Base-by-base conservation (phyloP, 2,329 filamentous ascomycete species). In the Exophiala spinifera region DNA sequence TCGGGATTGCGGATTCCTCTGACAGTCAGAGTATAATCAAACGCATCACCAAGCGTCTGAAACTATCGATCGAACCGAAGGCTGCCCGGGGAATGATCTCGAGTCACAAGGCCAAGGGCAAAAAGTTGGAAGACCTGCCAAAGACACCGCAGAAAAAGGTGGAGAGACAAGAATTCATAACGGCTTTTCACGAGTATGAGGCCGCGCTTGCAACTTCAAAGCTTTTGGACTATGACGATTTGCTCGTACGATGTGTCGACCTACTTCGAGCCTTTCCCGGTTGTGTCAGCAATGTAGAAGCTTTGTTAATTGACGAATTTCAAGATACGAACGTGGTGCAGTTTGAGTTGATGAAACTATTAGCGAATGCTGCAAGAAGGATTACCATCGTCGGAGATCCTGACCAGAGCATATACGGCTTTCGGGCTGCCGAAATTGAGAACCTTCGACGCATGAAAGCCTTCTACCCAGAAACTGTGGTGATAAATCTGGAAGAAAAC, bases 401-500 rank as follows among this genome's bases (percentile, higher is more conserved):
- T 0, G 94, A 99, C 69, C 92, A 99, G 71, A 96, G 91, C 69
- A 99, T 99, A 53, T 99, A 97, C 68, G 89, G 92, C 17, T 99
- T 95, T 79, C 86, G 92, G 17, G 91, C 90, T 6, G 92, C 94
- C 8, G 92, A 99, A 69, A 89, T 92, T 63, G 87, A 87, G 67
- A 99, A 97, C 64, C 78, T 97, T 45, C 82, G 83, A 61, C 84
- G 88, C 2, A 85, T 99, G 77, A 81, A 90, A 49, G 76, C 76
- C 39, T 85, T 89, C 55, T 96, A 88, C 66, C 85, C 85, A 0
- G 81, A 87, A 21, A 94, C 91, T 0, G 80, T 90, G 3, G 87
- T 94, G 54, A 84, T 96, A 42, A 85, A 92, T 4, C 77, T 99
- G 2, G 89, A 96, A 67, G 88, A 96, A 65, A 99, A 97, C 65